Base-by-base conservation (phyloP, 805 yeast genomes). In the Pichia rugopelliculosa region DNA sequence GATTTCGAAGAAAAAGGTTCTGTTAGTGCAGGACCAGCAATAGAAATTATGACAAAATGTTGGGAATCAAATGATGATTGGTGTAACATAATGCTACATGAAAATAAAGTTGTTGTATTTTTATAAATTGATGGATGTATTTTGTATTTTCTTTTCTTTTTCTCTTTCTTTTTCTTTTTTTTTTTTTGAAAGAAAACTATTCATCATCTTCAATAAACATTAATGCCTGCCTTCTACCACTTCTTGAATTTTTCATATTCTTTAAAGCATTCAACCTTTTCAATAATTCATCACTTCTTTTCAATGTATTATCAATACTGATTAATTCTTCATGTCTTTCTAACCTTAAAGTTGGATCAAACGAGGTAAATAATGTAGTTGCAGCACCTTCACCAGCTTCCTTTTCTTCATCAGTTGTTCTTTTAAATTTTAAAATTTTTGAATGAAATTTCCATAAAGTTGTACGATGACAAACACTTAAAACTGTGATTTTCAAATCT, bases 381-480 rank as follows among this genome's bases (percentile, higher is more conserved):
- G 61, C 58, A 7, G 52, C 44, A 13, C 44, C 50, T 41, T 44
- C 50, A n/a, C 39, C 41, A 27, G 56, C 66, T 59, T 84, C 90
- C 11, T 42, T 44, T 34, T 37, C 45, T 8, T 46, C 48, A 13
- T 48, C 47, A 6, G 25, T 42, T 8, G 40, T 38, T 42, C 53
- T 42, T 34, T 47, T 55, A 60, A 90, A 87, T 63, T 88, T 89
- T 54, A 90, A 71, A 48, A 90, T 76, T 56, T 79, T 76, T 52
- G 83, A 77, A 65, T 90, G 98, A 71, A 87, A 90, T 63, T 86
- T 86, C 96, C 96, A 90, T 53, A 90, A 69, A 6, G 95, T 87
- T 4, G 96, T 84, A 54, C 97, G 74, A 65, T 90, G 98, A 42
- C 96, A 93, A 10, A 90, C 97, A 0, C 96, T 87, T 36, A 90